Evolutionary conservation across 805 yeast genomes (phyloP), one percentile per base, ranked within the genome.

Genomic region (Metschnikowia proteae): DNA sequence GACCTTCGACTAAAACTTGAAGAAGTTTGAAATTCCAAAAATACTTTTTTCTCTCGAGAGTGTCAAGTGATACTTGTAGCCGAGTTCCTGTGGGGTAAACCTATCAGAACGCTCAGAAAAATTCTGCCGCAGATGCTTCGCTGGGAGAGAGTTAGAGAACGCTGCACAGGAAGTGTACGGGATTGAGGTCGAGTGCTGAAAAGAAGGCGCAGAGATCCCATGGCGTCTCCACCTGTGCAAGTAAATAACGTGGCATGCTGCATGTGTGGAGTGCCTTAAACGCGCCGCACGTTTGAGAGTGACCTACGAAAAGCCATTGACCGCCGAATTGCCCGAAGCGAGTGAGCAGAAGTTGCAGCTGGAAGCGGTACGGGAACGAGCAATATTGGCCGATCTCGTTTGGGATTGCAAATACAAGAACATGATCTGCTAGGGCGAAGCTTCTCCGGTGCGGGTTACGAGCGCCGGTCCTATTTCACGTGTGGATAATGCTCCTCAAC

Each of bases 211-310:
- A 32, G 27, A n/a, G 22, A 11, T 13, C 17, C 6, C 26, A 40
- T n/a, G 35, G 43, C 23, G 6, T 28, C 23, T 28, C 25, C n/a
- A 36, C 17, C 11, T 37, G 22, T 11, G 17, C 36, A n/a, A 30
- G 17, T 40, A 40, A 31, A 31, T 25, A 40, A 32, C 36, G 43
- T 40, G 43, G 31, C 23, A 30, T 23, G 43, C 35, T 32, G 36
- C 43, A 40, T 40, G 43, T 40, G 43, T 40, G 43, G 34, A 40
- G 35, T n/a, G 36, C 28, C 5, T 40, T 40, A 31, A 23, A 32
- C 43, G 43, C 43, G 36, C 43, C n/a, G 30, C 43, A 40, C 36
- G 9, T 17, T 17, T 17, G 17, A 17, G 17, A 17, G 17, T 17
- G 17, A 17, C 17, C 17, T 17, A 17, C 17, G 17, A 17, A 17